phyloP scores from a whole-genome alignment of 176 grass and related monocot species.

The Luzula sylvatica region DNA sequence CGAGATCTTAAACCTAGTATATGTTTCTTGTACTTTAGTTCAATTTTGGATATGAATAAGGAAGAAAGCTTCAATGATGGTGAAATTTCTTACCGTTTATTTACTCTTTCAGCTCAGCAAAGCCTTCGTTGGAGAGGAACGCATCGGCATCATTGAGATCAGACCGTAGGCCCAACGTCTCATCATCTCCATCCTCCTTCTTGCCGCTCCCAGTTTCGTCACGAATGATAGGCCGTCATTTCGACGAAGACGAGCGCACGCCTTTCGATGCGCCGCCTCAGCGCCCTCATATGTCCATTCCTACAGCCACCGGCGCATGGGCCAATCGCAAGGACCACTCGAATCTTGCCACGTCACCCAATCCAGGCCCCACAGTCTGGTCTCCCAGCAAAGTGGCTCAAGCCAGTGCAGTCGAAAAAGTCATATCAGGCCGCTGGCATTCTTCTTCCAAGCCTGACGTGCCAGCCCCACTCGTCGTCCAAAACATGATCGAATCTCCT shows the following conservation, averaged over 20 bases:
- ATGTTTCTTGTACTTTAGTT: not conserved
- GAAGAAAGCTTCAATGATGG: not conserved
- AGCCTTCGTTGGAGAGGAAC: slow-evolving; percentile 32
- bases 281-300: slow-evolving; percentile 22
- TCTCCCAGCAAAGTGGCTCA: slow-evolving; percentile 67
- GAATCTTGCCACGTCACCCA: slow-evolving; percentile 10
- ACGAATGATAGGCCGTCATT: slow-evolving; percentile 63
- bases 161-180: slow-evolving; percentile 8
- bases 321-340: slow-evolving; percentile 44
- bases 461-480: slow-evolving; percentile 10
- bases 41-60: not conserved
- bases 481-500: not conserved
- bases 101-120: slow-evolving; percentile 39
- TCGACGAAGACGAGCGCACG: slow-evolving; percentile 96
- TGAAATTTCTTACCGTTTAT: not conserved
- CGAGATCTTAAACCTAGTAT: not conserved
- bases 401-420: slow-evolving; percentile 97
- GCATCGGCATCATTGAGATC: slow-evolving; percentile 21
- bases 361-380: slow-evolving; percentile 30
- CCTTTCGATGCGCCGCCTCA: slow-evolving; percentile 56
- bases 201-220: slow-evolving; percentile 13
- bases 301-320: slow-evolving; percentile 36
- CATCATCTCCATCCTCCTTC: slow-evolving; percentile 33
- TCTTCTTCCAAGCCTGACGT: slow-evolving; percentile 30
- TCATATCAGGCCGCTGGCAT: slow-evolving; percentile 80